Evolutionary conservation across 495 filamentous ascomycete species (phyloP).

Genomic region (Lepraria neglecta): DNA sequence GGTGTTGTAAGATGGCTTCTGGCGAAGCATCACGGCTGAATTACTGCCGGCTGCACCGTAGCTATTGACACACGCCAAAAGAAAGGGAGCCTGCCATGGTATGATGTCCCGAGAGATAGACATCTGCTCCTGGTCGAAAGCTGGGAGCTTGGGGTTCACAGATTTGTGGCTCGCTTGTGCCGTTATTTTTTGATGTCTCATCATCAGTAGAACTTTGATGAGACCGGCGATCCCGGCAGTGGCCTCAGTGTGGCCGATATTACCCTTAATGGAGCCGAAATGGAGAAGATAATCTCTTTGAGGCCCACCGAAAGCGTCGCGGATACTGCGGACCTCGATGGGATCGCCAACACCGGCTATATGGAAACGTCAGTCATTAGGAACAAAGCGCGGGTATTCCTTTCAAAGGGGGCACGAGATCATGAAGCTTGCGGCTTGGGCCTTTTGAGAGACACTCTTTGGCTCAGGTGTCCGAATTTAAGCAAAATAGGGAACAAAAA

Average conservation of each 20-base stretch:
- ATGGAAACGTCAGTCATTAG: no score
- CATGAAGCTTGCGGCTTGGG: no score
- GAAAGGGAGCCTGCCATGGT: conserved; percentile 15
- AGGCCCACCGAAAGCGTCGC: conserved; percentile 31
- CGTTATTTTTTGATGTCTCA: conserved; percentile 34
- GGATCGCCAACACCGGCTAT: conserved; percentile 40
- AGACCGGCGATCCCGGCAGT: conserved; percentile 39
- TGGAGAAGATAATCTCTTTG: conserved; percentile 21
- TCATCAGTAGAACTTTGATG: conserved; percentile 42
- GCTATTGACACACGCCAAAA: conserved; percentile 37
- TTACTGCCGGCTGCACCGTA: conserved; percentile 49
- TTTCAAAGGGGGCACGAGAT: no score
- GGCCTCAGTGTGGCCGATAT: conserved; percentile 43
- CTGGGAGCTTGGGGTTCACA: conserved; percentile 38
- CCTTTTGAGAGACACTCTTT: no score
- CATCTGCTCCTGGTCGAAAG: conserved; percentile 31
- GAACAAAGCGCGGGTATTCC: no score
- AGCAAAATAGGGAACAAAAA: no score
- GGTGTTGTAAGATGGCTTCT: conserved; percentile 1
- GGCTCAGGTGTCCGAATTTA: no score
- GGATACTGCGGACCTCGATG: conserved; percentile 33
- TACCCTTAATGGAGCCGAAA: conserved; percentile 40
- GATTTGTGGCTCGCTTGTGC: conserved; percentile 31
- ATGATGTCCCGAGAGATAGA: conserved; percentile 24
- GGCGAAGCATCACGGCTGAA: conserved; percentile 38